Base-by-base conservation (phyloP, 306 rosid genomes). In the Prosopis cineraria region DNA sequence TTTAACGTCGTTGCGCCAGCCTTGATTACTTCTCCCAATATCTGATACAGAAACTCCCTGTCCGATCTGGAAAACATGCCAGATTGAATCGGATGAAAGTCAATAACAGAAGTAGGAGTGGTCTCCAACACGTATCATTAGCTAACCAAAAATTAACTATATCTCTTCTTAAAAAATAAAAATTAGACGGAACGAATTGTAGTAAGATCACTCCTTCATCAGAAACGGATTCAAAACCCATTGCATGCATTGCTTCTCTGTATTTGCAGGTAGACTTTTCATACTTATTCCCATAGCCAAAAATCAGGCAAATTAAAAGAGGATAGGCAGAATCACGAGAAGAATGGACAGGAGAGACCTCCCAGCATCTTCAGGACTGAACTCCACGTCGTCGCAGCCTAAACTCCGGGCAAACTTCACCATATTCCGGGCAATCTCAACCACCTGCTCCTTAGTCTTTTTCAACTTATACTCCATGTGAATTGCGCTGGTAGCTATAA, bases 281-380 rank as follows among this genome's bases (percentile, higher is more conserved):
- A 29, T 70, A 7, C 75, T 47, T 9, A 48, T 10, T 55, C 39
- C 24, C 52, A 30, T 55, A 13, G 25, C 27, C 53, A 37, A 3
- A 14, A 37, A 24, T 11, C 17, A 25, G 16, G 7, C 17, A 31
- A 25, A 62, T 7, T n/a, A 7, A 7, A 24, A 2, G 43, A 41
- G 1, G 3, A 25, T 6, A 55, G 4, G 0, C 20, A 17, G 44
- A 37, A 56, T 27, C 2, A 50, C 9, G 31, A 41, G 39, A 62
- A 75, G 27, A 16, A 27, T 16, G 12, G 19, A 4, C 12, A 13
- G 72, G 44, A 34, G 29, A n/a, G 12, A 91, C 98, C 97, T 93
- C 12, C 99, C 97, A 31, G 99, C 99, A 83, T 95, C 99, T 88
- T 95, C 99, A 1, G 99, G 96, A 78, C 98, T 93, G 83, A 95